Conservation (phyloP, 306 rosid species). For the Senna siamea region DNA sequence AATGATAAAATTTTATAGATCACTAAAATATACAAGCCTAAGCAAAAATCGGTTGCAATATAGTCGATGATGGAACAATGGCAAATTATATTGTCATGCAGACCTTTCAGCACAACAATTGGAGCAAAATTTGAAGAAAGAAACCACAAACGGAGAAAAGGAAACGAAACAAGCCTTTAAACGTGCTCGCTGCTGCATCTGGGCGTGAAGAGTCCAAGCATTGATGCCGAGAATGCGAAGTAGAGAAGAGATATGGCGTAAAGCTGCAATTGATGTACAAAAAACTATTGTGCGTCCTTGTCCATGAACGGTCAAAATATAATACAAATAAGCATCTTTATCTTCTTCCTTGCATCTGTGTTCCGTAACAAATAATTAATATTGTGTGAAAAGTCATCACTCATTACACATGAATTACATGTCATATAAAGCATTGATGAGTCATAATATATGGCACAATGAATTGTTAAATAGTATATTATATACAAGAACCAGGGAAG, state of each 20-base stretch:
- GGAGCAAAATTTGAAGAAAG: slow-evolving; percentile 28
- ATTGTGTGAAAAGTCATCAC: neutral
- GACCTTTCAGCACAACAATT: slow-evolving; percentile 24
- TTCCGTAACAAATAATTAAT: slow-evolving; percentile 37
- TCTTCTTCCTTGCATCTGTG: slow-evolving; percentile 96
- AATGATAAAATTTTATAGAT: neutral
- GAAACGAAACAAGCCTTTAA: slow-evolving; percentile 64
- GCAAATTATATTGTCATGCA: slow-evolving; percentile 9
- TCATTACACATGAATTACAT: slow-evolving; percentile 25
- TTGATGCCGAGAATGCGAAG: slow-evolving; percentile 73
- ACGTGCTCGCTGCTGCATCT: slow-evolving; percentile 92
- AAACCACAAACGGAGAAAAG: slow-evolving; percentile 18
- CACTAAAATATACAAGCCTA: neutral
- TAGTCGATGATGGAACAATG: neutral
- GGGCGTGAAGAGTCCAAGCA: slow-evolving; percentile 88
- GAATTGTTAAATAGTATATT: neutral
- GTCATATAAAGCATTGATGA: slow-evolving; percentile 22
- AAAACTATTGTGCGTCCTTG: slow-evolving; percentile 91
- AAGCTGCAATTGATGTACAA: slow-evolving; percentile 89
- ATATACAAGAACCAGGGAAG: neutral
- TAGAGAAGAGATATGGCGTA: slow-evolving; percentile 83
- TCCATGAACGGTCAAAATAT: slow-evolving; percentile 83
- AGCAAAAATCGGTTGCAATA: neutral
- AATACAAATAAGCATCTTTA: slow-evolving; percentile 90
- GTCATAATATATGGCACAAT: slow-evolving; percentile 23